These are phyloP conservation scores for Iberis amara DNA, from an alignment of 441 rosid species.

Conservation along the genomic window DNA sequence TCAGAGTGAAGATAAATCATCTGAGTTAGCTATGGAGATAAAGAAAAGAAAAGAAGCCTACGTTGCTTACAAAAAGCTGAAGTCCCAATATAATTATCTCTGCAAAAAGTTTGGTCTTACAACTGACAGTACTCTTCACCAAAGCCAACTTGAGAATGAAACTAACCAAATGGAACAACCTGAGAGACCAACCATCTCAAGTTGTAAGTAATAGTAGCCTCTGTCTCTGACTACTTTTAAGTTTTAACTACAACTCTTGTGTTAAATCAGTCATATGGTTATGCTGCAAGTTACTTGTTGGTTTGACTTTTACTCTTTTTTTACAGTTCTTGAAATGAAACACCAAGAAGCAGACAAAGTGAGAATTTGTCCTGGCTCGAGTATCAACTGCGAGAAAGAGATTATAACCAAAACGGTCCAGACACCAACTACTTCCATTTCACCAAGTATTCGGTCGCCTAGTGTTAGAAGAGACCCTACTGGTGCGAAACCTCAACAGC, in stretches of 20 bases:
- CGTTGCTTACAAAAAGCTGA: slow-evolving; percentile 53
- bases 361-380: slow-evolving; percentile 35
- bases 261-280: too few relatives aligned
- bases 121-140: slow-evolving; percentile 37
- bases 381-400: slow-evolving; percentile 33
- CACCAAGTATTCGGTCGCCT: slow-evolving; percentile 29
- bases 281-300: too few relatives aligned
- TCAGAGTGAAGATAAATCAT: slow-evolving; percentile 38
- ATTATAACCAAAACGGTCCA: slow-evolving; percentile 32
- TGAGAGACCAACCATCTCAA: slow-evolving; percentile 32
- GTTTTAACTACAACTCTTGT: not conserved
- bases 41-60: slow-evolving; percentile 36
- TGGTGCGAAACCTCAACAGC: slow-evolving; percentile 35
- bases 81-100: slow-evolving; percentile 64
- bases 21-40: slow-evolving; percentile 44
- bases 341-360: slow-evolving; percentile 28
- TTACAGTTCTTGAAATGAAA: slow-evolving; percentile 35
- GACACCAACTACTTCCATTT: slow-evolving; percentile 27
- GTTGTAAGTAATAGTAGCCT: slow-evolving; percentile 37
- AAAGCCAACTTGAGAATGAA: slow-evolving; percentile 37
- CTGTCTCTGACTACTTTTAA: not conserved
- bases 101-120: slow-evolving; percentile 46
- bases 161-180: slow-evolving; percentile 32
- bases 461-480: slow-evolving; percentile 30
- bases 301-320: not conserved